A percentile compares a stretch with the other conserved stretches of the same genome.
Evolutionary conservation across 306 rosid genomes (phyloP).

Genomic region (Cyamopsis tetragonoloba): DNA sequence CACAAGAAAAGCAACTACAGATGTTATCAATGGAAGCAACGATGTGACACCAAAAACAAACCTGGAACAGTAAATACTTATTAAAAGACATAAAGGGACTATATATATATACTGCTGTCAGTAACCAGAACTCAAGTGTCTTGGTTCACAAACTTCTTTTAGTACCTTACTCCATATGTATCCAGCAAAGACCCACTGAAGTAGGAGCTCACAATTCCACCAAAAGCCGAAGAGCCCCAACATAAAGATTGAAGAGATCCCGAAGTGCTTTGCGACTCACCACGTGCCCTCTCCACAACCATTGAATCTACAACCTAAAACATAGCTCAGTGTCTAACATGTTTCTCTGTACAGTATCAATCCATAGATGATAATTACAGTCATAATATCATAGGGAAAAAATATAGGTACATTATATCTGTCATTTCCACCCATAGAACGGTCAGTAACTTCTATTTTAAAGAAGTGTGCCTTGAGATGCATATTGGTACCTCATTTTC

Average conservation of each 20-base stretch:
- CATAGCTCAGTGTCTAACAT: slow-evolving; percentile 37
- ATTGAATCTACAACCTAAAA: slow-evolving; percentile 98
- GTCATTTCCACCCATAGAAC: background rate
- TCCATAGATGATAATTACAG: slow-evolving; percentile 12
- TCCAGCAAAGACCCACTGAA: slow-evolving; percentile 90
- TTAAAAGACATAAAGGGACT: background rate
- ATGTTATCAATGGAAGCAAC: slow-evolving; percentile 81
- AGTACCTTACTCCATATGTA: slow-evolving; percentile 86
- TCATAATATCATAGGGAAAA: background rate
- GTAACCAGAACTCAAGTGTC: slow-evolving; percentile 27
- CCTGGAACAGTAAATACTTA: slow-evolving; percentile 47
- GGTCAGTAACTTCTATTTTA: background rate
- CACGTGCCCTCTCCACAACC: slow-evolving; percentile 99
- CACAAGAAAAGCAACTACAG: slow-evolving; percentile 93
- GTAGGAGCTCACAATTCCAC: slow-evolving; percentile 95
- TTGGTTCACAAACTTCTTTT: slow-evolving; percentile 9
- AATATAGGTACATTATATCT: background rate
- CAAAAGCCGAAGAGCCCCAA: slow-evolving; percentile 98
- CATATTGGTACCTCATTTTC: background rate
- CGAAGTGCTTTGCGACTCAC: slow-evolving; percentile 95
- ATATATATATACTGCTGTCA: background rate
- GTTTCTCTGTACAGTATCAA: slow-evolving; percentile 25
- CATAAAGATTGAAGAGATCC: slow-evolving; percentile 98
- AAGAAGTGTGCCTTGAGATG: too few species aligned
- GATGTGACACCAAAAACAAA: slow-evolving; percentile 96